Evolutionary conservation across 306 rosid species (phyloP).

Genomic region (Cicer judaicum): DNA sequence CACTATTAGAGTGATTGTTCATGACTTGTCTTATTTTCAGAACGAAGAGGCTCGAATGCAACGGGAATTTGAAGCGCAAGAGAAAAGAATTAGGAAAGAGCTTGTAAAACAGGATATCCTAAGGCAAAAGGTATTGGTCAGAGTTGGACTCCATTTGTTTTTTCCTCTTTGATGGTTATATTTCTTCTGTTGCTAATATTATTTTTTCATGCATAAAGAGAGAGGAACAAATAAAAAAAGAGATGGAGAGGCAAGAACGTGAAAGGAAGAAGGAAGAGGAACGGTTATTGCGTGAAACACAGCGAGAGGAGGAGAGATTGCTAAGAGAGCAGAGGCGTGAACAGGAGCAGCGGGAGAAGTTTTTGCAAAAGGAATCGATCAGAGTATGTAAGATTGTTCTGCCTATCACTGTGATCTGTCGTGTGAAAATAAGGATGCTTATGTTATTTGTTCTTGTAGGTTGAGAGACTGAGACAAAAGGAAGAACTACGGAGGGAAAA

Average conservation of each 20-base stretch:
- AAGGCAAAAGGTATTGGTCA: constrained; percentile 65
- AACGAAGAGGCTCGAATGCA: constrained; percentile 70
- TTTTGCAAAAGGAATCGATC: constrained; percentile 73
- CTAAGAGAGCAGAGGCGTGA: constrained; percentile 81
- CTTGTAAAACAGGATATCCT: constrained; percentile 77
- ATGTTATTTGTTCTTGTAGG: constrained; percentile 49
- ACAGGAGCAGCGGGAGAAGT: constrained; percentile 65
- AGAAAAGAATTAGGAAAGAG: constrained; percentile 73
- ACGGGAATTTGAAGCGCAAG: constrained; percentile 77
- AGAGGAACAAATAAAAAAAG: constrained; percentile 73
- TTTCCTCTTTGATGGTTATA: background rate
- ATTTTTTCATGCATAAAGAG: constrained; percentile 52
- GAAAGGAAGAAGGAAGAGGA: constrained; percentile 84
- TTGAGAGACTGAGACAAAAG: constrained; percentile 73
- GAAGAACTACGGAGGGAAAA: constrained; percentile 71
- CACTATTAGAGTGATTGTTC: constrained; percentile 31
- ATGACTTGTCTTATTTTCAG: constrained; percentile 48
- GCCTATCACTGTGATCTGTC: constrained; percentile 25
- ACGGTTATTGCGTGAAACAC: constrained; percentile 77
- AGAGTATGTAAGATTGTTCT: constrained; percentile 58
- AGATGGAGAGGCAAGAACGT: constrained; percentile 75
- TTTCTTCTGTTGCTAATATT: constrained; percentile 42
- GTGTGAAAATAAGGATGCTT: constrained; percentile 38
- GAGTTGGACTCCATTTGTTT: constrained; percentile 19
- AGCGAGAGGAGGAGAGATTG: constrained; percentile 71